phyloP scores from a whole-genome alignment of 306 rosid species.

The Lablab purpureus region DNA sequence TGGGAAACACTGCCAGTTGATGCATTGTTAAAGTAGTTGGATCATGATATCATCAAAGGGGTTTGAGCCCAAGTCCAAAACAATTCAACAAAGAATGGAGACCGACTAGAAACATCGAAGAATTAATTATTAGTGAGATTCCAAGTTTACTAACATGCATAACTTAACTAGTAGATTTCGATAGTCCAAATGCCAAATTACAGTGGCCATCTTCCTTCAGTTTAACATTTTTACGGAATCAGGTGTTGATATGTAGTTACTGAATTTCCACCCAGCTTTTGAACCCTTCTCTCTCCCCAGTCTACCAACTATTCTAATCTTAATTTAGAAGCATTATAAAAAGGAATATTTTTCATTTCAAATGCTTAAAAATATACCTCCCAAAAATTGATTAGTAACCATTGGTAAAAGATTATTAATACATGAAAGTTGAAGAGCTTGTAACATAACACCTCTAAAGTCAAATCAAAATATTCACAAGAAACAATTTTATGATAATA shows the following conservation, averaged over 20 bases:
- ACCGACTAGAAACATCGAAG: neutral
- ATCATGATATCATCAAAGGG: conserved; percentile 7
- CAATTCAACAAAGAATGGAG: neutral
- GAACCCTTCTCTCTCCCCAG: conserved; percentile 11
- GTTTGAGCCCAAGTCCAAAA: conserved; percentile 6
- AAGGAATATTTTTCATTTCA: neutral
- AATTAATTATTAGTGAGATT: conserved; percentile 8
- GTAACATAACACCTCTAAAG: conserved; percentile 9
- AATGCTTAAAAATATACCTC: conserved; percentile 4
- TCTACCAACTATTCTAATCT: neutral
- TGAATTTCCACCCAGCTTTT: neutral
- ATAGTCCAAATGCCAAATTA: neutral
- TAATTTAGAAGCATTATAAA: neutral
- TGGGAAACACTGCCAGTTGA: conserved; percentile 7
- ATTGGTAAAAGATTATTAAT: neutral
- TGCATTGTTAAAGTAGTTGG: conserved; percentile 2
- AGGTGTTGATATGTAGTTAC: neutral
- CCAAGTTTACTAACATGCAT: conserved; percentile 10
- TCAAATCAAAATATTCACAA: conserved; percentile 14
- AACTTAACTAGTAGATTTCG: conserved; percentile 23
- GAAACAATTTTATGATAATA: neutral
- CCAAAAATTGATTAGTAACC: conserved; percentile 23
- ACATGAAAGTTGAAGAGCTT: conserved; percentile 7
- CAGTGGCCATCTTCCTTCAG: neutral
- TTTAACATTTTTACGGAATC: neutral